Conservation (phyloP, 345 rosid genomes). For the Cardamine resedifolia region DNA sequence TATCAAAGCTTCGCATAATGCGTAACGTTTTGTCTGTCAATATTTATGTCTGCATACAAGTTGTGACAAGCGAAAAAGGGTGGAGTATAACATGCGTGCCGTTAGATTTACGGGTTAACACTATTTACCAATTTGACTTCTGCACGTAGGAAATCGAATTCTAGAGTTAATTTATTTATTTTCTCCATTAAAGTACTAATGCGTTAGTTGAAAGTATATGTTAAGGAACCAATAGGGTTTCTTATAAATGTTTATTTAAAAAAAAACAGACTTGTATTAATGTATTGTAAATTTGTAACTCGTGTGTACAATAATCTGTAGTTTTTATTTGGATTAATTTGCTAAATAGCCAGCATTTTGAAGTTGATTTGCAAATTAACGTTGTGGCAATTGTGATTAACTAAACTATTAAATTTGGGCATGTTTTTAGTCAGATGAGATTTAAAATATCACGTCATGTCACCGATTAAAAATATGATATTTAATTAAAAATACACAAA, state of each 20-base stretch:
- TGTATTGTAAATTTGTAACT: no score
- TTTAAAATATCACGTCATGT: neutral
- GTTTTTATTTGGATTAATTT: neutral
- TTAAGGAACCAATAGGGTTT: neutral
- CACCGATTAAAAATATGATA: neutral
- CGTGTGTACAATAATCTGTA: neutral
- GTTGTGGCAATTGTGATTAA: neutral
- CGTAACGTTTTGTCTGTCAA: constrained; percentile 19
- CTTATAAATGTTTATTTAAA: neutral
- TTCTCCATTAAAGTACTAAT: neutral
- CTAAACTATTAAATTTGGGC: neutral
- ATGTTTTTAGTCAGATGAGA: neutral
- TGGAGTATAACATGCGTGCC: constrained; percentile 14
- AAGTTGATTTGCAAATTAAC: neutral
- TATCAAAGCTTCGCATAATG: constrained; percentile 17
- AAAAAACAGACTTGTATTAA: neutral
- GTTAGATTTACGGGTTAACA: constrained; percentile 2
- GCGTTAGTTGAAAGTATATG: neutral
- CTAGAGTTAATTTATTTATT: neutral
- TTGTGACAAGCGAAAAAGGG: constrained; percentile 10
- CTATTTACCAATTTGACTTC: neutral
- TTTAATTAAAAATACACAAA: neutral
- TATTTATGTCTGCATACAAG: constrained; percentile 27
- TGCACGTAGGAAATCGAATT: neutral
- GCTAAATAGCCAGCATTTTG: neutral